Base-by-base conservation (phyloP, 192 early-diverging fungal genomes). In the Backusella sp. region DNA sequence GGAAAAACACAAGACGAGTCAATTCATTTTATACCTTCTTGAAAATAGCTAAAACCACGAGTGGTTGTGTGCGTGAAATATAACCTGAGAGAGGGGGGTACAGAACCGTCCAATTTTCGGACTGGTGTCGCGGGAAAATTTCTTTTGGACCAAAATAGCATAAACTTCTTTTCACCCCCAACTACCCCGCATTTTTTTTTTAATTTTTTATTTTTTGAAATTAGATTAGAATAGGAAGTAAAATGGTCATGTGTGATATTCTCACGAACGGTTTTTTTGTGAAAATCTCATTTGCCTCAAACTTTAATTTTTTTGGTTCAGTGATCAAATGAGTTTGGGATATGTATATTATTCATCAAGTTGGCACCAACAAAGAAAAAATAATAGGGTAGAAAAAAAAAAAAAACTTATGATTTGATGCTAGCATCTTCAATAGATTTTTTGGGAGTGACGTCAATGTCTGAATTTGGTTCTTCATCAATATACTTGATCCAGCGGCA, bases 401-500 rank as follows among this genome's bases (percentile, higher is more conserved):
- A 56, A 59, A 26, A 4, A 56, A 56, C 21, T 11, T 62, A 62
- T 62, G 56, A 62, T 11, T 62, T 62, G 23, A 62, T 62, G 11
- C 56, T 62, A 4, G 56, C 12, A 6, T 62, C 56, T 62, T 62
- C 56, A 2, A 62, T 23, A 6, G 21, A 23, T 62, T 62, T 62
- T 62, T 62, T 28, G 11, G 56, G 11, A 62, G 23, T 26, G 11
- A 26, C 56, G 11, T 28, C 56, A 8, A 62, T 28, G 9, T 62
- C 23, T 62, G 56, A 62, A 62, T 4, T 62, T 26, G 21, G 11
- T 62, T 28, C 56, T 62, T 62, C 56, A 28, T 77, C 65, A 3
- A 77, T 35, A 68, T 77, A 77, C 6, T 39, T 41, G 23, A 77
- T 65, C 70, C 70, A 73, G 4, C 68, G 52, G 23, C 52, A 68